Base-by-base conservation (phyloP, 345 rosid genomes). In the Bruguiera sexangula region DNA sequence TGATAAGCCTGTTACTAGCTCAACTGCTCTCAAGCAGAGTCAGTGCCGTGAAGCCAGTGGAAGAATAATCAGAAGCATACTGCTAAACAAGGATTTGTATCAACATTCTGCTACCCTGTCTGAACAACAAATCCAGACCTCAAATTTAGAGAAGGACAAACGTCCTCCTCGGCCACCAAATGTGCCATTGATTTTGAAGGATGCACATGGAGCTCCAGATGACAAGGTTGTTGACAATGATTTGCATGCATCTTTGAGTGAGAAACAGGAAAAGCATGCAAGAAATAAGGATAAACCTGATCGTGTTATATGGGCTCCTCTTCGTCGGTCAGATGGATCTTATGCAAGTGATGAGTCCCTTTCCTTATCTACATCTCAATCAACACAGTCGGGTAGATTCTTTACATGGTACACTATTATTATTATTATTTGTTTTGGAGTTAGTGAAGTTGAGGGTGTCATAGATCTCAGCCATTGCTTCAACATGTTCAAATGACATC, bases 241-340 rank as follows among this genome's bases (percentile, higher is more conserved):
- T 24, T 56, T 62, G 22, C 76, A 76, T 69, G 76, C 79, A 34
- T 67, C 71, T 62, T 31, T 69, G 24, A 73, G 67, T 62, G 88
- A 84, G 72, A 87, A 83, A 73, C 78, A 58, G 32, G 92, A 82
- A 81, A 85, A 73, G 67, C 84, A 82, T 46, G 39, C 75, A 50
- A 79, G 86, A 79, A 84, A 85, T 74, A 88, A 74, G 81, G 96
- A 88, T 68, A 85, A 88, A 66, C 89, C 88, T 70, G 94, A 88
- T 83, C 89, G 87, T 63, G 80, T 79, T 69, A 80, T 85, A 43
- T 84, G 94, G 94, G 73, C 91, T 75, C 86, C 90, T 68, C 83
- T 88, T 76, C 82, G 79, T 21, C 82, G 78, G 73, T 80, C 84
- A 16, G 87, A 85, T 80, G 90, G 84, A 69, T 80, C 83, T n/a